Base-by-base conservation (phyloP, 148 eudicot genomes). In the Cornus controversa region DNA sequence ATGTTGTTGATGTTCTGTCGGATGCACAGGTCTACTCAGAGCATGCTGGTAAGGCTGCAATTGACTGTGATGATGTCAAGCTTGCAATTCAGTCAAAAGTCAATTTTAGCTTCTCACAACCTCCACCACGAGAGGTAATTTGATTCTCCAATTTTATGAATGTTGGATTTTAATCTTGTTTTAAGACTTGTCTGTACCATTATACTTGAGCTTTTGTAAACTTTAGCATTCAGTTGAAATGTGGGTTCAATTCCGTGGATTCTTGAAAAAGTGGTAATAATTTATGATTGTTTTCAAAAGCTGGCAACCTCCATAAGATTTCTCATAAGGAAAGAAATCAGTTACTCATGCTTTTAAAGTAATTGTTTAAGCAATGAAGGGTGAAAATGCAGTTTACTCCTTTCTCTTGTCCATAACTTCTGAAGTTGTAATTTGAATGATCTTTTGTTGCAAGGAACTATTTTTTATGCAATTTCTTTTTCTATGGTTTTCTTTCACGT, bases 11-110 rank as follows among this genome's bases (percentile, higher is more conserved):
- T 87, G 92, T 96, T 26, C 76, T 96, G 76, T 83, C 91, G 0
- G 99, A 96, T 85, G 92, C 95, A 72, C 99, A 96, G 79, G 99
- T 96, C 40, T 96, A 96, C 84, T 88, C 99, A 0, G 98, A 96
- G 81, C 98, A 96, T 85, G 99, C 95, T 58, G 91, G 90, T 18
- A 93, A 93, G 80, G 23, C 85, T 67, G 77, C 85, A n/a, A 89
- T 93, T 53, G 99, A 96, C 81, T 83, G 83, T 20, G 98, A 96
- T 73, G 99, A 93, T 85, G 81, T 96, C 29, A 91, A 91, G 85
- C 94, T 96, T 60, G 97, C 98, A 0, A 89, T 96, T 70, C 99
- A 93, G 77, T 91, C 98, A 2, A 90, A 93, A 88, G 91, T 87
- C 77, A 90, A 90, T 77, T 93, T 89, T 71, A 96, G 95, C 84